These are phyloP conservation scores for Annona squamosa DNA, from an alignment of 164 flowering plant species.

Conservation along the genomic window DNA sequence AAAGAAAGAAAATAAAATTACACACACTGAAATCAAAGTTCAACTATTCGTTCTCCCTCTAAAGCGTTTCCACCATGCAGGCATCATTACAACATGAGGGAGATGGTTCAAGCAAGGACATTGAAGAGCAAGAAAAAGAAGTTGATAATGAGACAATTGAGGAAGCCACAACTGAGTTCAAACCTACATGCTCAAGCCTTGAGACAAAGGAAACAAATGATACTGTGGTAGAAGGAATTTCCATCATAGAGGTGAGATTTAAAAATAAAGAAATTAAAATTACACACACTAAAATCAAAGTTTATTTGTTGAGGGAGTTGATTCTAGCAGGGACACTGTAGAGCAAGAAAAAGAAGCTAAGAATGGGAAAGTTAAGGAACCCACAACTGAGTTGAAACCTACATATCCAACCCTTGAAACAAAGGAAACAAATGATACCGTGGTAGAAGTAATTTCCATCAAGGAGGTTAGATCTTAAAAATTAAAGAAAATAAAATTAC, in stretches of 20 bases:
- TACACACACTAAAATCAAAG: no score
- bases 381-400: neutral
- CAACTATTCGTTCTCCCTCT: neutral
- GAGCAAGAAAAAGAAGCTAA: no score
- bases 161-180: neutral
- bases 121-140: no score
- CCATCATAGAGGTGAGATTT: neutral
- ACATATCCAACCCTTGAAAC: neutral
- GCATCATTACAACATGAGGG: slow-evolving; percentile 1
- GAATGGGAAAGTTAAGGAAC: neutral
- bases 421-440: neutral
- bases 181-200: neutral
- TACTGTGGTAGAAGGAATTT: neutral
- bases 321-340: no score
- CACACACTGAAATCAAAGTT: no score
- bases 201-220: neutral
- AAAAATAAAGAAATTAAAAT: no score
- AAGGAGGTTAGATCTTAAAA: neutral
- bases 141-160: neutral
- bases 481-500: no score
- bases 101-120: neutral
- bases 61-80: neutral
- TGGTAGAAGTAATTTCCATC: neutral
- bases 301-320: no score
- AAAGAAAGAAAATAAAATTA: no score